Evolutionary conservation across 441 rosid genomes (phyloP).

Genomic region (Erodium moschatum): DNA sequence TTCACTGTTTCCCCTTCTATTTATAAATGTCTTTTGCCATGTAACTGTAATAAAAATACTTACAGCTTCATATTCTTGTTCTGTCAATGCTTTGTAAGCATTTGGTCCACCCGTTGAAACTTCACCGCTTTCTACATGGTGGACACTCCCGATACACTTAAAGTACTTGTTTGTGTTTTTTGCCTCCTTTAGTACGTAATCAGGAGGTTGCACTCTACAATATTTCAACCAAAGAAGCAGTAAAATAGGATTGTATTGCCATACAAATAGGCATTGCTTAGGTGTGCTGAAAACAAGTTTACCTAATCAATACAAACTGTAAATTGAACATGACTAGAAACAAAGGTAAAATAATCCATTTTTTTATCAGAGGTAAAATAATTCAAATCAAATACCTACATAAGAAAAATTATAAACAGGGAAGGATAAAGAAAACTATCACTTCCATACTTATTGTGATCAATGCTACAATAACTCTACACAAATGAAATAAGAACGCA

Average conservation of each 20-base stretch:
- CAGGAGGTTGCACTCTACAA: constrained; percentile 92
- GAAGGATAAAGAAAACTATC: not conserved
- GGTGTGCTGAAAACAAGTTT: constrained; percentile 7
- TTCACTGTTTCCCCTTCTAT: not conserved
- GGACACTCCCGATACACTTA: constrained; percentile 76
- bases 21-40: not conserved
- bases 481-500: not conserved
- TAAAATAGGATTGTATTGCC: constrained; percentile 15
- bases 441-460: not conserved
- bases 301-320: not conserved
- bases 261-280: constrained; percentile 11
- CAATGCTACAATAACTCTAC: not conserved
- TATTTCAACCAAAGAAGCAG: constrained; percentile 29
- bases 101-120: constrained; percentile 48
- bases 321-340: too few species aligned
- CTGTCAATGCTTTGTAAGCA: constrained; percentile 67
- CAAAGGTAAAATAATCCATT: too few species aligned
- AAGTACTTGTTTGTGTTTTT: constrained; percentile 81
- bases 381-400: not conserved
- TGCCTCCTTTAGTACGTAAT: constrained; percentile 86
- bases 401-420: not conserved
- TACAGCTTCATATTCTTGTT: constrained; percentile 93
- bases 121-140: constrained; percentile 54
- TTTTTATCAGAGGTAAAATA: too few species aligned
- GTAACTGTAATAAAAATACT: constrained; percentile 30